These are phyloP conservation scores for Tremellales sp. DNA, from an alignment of 1,284 basidiomycete species.

Conservation along the genomic window DNA sequence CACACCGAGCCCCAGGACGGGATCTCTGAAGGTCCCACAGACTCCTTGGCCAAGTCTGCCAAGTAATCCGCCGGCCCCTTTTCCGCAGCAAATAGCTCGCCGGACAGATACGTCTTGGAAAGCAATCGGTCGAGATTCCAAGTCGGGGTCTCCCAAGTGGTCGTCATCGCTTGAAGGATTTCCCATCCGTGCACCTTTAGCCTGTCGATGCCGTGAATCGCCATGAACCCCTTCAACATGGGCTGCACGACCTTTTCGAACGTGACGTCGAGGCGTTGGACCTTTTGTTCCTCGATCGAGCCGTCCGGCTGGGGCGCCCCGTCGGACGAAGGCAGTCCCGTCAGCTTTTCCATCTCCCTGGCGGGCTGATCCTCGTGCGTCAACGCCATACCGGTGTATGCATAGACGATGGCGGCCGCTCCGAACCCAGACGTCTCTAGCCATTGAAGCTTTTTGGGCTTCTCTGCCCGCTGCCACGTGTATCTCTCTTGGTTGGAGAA, in stretches of 20 bases:
- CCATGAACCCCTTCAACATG: slow-evolving; percentile 27
- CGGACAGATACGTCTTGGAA: slow-evolving; percentile 24
- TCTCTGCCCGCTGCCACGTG: slow-evolving; percentile 36
- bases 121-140: slow-evolving; percentile 35
- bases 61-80: slow-evolving; percentile 17
- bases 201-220: slow-evolving; percentile 34
- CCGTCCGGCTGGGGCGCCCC: slow-evolving; percentile 19
- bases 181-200: slow-evolving; percentile 38
- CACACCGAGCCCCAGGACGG: slow-evolving; percentile 39
- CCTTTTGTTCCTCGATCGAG: slow-evolving; percentile 19
- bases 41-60: slow-evolving; percentile 19
- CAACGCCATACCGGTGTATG: slow-evolving; percentile 37
- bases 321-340: slow-evolving; percentile 37
- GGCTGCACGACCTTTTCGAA: slow-evolving; percentile 38
- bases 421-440: slow-evolving; percentile 26
- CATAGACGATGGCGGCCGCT: slow-evolving; percentile 37
- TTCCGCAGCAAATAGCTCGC: slow-evolving; percentile 26
- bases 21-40: slow-evolving; percentile 27
- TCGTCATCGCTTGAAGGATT: slow-evolving; percentile 38
- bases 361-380: slow-evolving; percentile 36
- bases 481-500: slow-evolving; percentile 15
- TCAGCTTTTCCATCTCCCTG: slow-evolving; percentile 24
- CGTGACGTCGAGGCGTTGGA: slow-evolving; percentile 31
- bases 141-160: not conserved
- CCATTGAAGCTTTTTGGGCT: slow-evolving; percentile 31